These are phyloP conservation scores for Eleusine indica DNA, from an alignment of 176 grass and related monocot species.

Conservation along the genomic window DNA sequence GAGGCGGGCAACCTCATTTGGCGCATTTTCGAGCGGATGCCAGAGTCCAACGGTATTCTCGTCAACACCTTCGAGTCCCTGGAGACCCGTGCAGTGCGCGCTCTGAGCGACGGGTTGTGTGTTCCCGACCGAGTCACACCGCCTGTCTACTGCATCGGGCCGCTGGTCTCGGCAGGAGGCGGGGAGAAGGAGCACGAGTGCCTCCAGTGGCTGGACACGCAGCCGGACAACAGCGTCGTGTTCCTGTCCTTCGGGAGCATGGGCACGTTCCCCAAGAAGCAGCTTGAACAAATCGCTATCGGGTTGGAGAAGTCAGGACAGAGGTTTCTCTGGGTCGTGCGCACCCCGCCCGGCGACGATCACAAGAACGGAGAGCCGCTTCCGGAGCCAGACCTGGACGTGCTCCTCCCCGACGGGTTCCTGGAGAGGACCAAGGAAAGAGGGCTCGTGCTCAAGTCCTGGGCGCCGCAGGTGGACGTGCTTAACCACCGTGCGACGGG, in stretches of 20 bases:
- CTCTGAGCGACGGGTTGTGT: constrained; percentile 46
- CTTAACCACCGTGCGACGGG: constrained; percentile 37
- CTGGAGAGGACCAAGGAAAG: constrained; percentile 42
- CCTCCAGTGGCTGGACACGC: constrained; percentile 50
- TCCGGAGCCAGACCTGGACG: constrained; percentile 17
- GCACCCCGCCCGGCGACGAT: background rate
- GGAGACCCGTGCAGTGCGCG: constrained; percentile 44
- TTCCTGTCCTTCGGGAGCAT: constrained; percentile 63
- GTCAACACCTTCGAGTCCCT: constrained; percentile 61
- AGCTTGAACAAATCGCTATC: constrained; percentile 50
- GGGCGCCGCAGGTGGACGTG: constrained; percentile 64
- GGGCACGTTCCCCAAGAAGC: constrained; percentile 42
- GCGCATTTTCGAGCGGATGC: background rate
- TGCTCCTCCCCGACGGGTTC: constrained; percentile 38
- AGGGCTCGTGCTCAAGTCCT: constrained; percentile 50
- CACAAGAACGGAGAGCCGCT: background rate
- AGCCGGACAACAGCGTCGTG: constrained; percentile 52
- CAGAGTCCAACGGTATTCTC: constrained; percentile 40
- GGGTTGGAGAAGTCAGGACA: constrained; percentile 55
- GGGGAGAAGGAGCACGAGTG: constrained; percentile 31
- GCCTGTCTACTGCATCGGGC: constrained; percentile 56
- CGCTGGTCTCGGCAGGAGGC: constrained; percentile 8
- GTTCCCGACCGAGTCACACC: constrained; percentile 30
- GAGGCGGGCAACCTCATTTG: background rate
- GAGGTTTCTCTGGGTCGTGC: constrained; percentile 60